phyloP scores from a whole-genome alignment of 768 basidiomycete species.

The Plicaturopsis crispa region DNA sequence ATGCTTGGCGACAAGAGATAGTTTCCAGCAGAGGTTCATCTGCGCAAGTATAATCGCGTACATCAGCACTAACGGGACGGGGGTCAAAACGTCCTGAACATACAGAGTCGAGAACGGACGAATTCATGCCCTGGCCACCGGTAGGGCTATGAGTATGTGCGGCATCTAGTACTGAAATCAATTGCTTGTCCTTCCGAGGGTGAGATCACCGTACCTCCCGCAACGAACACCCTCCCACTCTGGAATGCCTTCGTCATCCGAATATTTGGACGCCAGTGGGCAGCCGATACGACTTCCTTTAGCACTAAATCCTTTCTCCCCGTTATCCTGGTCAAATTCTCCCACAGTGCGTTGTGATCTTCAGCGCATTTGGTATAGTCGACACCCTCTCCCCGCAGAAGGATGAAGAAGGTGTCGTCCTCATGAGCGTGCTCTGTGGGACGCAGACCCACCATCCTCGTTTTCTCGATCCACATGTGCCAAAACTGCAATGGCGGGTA shows the following conservation, averaged over 20 bases:
- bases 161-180: constrained; percentile 30
- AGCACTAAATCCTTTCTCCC: constrained; percentile 23
- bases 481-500: no score
- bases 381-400: no score
- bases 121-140: constrained; percentile 35
- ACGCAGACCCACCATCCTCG: no score
- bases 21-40: constrained; percentile 39
- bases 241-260: constrained; percentile 37
- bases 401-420: no score
- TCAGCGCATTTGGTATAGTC: constrained; percentile 3
- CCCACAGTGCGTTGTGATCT: not conserved
- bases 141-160: constrained; percentile 39
- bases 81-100: constrained; percentile 6
- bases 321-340: not conserved
- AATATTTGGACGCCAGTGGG: constrained; percentile 34
- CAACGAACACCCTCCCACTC: constrained; percentile 35
- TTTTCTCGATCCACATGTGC: no score
- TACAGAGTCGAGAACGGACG: constrained; percentile 31
- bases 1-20: constrained; percentile 31
- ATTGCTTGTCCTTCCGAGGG: no score
- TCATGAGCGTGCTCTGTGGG: no score
- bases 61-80: not conserved
- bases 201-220: constrained; percentile 29
- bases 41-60: constrained; percentile 8
- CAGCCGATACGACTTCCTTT: constrained; percentile 16